Conservation (phyloP, 257 asterid species). For the Plantago major region DNA sequence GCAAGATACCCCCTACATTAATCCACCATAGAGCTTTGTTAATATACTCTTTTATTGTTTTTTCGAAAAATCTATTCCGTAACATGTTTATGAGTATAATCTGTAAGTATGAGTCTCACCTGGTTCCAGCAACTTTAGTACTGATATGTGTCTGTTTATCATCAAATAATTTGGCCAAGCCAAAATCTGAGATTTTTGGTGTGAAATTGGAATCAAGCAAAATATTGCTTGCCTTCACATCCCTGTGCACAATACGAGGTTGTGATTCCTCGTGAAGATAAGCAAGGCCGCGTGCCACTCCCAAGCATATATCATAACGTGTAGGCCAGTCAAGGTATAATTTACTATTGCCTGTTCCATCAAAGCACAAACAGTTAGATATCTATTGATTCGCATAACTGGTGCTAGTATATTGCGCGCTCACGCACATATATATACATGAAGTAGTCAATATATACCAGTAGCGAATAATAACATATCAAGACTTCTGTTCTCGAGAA, state of each 20-base stretch:
- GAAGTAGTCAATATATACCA: conserved; percentile 16
- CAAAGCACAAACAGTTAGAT: not conserved
- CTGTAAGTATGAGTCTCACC: conserved; percentile 32
- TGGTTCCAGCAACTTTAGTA: conserved; percentile 85
- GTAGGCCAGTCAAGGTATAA: conserved; percentile 59
- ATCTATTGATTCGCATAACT: not conserved
- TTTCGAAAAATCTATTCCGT: not conserved
- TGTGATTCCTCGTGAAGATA: conserved; percentile 76
- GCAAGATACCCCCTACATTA: conserved; percentile 66
- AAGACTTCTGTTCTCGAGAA: conserved; percentile 78
- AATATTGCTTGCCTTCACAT: conserved; percentile 75
- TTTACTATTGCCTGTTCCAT: conserved; percentile 34
- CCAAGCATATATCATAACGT: conserved; percentile 71
- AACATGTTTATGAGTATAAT: not conserved
- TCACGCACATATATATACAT: not conserved
- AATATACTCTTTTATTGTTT: not conserved
- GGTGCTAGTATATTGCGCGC: not conserved
- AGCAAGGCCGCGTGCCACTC: conserved; percentile 75
- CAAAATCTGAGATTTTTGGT: conserved; percentile 69
- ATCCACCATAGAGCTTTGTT: not conserved
- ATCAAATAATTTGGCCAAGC: conserved; percentile 65
- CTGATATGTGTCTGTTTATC: conserved; percentile 72
- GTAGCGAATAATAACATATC: conserved; percentile 64
- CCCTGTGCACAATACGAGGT: conserved; percentile 56
- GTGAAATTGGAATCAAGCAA: conserved; percentile 54